phyloP scores from a whole-genome alignment of 306 rosid genomes.

The Cicer cuneatum region DNA sequence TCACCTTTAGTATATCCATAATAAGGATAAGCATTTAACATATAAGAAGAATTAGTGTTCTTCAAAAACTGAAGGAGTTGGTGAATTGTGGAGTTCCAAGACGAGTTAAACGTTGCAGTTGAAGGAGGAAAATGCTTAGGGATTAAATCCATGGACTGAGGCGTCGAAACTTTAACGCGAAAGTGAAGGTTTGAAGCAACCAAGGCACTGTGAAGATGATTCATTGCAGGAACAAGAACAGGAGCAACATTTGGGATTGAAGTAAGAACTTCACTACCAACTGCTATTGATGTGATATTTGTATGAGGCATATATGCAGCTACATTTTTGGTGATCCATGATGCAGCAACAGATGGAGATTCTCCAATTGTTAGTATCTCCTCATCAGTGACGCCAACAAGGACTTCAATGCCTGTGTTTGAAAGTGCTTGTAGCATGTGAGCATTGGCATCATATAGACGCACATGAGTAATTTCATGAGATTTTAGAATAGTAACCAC shows the following conservation, averaged over 20 bases:
- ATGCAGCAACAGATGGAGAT: constrained; percentile 75
- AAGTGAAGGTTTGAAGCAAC: constrained; percentile 82
- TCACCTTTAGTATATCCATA: constrained; percentile 72
- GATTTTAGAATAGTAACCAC: constrained; percentile 73
- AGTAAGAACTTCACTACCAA: constrained; percentile 90
- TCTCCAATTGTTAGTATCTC: constrained; percentile 79
- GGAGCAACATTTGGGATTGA: constrained; percentile 74
- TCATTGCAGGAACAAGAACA: constrained; percentile 83
- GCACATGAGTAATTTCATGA: constrained; percentile 74
- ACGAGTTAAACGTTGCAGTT: constrained; percentile 72
- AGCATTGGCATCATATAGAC: constrained; percentile 74
- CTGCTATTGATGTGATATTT: constrained; percentile 84
- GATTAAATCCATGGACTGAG: constrained; percentile 79
- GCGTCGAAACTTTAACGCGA: constrained; percentile 80
- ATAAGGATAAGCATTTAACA: constrained; percentile 80
- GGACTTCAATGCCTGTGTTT: constrained; percentile 72
- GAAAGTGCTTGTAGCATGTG: constrained; percentile 81
- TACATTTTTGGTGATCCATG: constrained; percentile 84
- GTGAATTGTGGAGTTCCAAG: constrained; percentile 72
- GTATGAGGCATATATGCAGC: constrained; percentile 81
- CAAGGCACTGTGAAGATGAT: constrained; percentile 74
- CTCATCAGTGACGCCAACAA: constrained; percentile 76
- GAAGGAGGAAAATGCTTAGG: constrained; percentile 90
- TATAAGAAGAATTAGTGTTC: constrained; percentile 77
- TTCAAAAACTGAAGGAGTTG: constrained; percentile 78